Evolutionary conservation across 768 basidiomycete genomes (phyloP), one percentile per base, ranked within the genome.

Genomic region (Lactarius deliciosus): DNA sequence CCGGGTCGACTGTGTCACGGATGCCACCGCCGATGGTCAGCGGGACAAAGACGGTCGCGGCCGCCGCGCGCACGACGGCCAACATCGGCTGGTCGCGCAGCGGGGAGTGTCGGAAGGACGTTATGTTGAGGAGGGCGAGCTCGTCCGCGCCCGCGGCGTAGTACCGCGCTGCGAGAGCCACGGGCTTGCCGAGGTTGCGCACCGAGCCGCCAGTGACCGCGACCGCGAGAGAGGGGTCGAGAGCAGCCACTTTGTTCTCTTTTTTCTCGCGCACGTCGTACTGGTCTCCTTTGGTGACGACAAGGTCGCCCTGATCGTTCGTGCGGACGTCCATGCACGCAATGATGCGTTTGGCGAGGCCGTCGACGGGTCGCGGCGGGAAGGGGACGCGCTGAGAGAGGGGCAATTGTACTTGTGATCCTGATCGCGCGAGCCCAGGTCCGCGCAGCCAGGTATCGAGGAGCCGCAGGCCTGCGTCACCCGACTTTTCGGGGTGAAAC

Each of bases 281-380:
- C 76, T 97, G 97, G 77, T 99, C 97, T 64, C 97, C 97, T 79
- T 99, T 99, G 53, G 97, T 99, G 1, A 99, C 97, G 65, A 99
- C 95, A 61, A 99, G 87, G 76, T 99, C 97, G 34, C 97, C 97
- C 16, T 87, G 76, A 75, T 99, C 97, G 76, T 98, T 98, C 22
- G 95, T 86, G 55, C 97, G 89, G 25, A 99, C 96, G 76, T 99
- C 97, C 85, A 99, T 87, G 76, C 96, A 98, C 18, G 97, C 96
- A 69, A 98, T 85, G 75, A 99, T 90, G 57, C 97, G 91, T 76
- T 93, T 98, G 2, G 95, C 96, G 68, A 96, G 85, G 13, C 86
- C 83, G 74, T 93, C 86, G 61, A 74, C 80, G 8, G 80, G 75
- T 63, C 78, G 79, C 0, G 84, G 83, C 22, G 66, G 73, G 32